Evolutionary conservation across 2,329 filamentous ascomycete species (phyloP).

Genomic region (Shiraia sp.): DNA sequence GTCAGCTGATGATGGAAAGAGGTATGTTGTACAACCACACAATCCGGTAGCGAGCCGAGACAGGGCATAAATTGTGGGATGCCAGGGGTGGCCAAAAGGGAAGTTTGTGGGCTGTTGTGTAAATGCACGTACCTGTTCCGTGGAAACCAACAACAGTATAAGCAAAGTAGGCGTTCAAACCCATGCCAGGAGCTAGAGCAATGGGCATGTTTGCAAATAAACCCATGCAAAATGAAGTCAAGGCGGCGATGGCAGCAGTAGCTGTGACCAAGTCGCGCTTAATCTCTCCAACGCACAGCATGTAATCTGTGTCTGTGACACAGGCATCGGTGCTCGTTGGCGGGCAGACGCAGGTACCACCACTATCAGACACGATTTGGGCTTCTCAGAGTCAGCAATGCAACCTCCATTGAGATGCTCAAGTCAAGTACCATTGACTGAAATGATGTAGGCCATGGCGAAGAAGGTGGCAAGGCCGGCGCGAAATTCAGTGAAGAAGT

Average conservation of each 20-base stretch:
- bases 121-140: constrained; percentile 60
- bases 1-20: constrained; percentile 1
- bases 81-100: constrained; percentile 19
- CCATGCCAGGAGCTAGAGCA: constrained; percentile 74
- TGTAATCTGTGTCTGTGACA: constrained; percentile 60
- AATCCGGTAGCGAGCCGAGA: constrained; percentile 2
- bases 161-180: constrained; percentile 85
- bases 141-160: constrained; percentile 80
- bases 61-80: constrained; percentile 10
- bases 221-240: constrained; percentile 83
- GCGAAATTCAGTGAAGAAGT: constrained; percentile 82
- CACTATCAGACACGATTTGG: constrained; percentile 70
- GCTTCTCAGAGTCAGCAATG: constrained; percentile 21
- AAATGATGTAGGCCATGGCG: constrained; percentile 63
- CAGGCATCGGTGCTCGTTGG: constrained; percentile 56
- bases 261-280: constrained; percentile 82
- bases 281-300: constrained; percentile 64
- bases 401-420: constrained; percentile 35
- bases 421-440: constrained; percentile 55
- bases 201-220: constrained; percentile 81
- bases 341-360: constrained; percentile 75
- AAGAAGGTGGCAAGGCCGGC: constrained; percentile 74
- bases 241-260: constrained; percentile 78
- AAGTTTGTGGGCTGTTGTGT: neutral
- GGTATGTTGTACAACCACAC: constrained; percentile 3